phyloP scores from a whole-genome alignment of 176 grass and related monocot genomes.

The Urochloa ruziziensis region DNA sequence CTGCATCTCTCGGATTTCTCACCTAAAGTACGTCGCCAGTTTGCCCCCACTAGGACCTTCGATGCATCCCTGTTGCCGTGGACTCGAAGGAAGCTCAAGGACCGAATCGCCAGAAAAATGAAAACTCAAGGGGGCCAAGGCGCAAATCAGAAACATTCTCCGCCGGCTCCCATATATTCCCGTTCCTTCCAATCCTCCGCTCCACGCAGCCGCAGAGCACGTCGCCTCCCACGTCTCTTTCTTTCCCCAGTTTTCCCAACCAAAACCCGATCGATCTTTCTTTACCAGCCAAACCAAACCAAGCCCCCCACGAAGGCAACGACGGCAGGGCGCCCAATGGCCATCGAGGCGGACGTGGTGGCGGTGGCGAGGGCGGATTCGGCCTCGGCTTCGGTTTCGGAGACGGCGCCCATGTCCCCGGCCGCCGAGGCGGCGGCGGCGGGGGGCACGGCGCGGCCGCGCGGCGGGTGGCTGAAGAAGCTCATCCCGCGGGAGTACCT shows the following conservation, averaged over 20 bases:
- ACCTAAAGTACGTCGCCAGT: too few species aligned
- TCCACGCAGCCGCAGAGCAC: background rate
- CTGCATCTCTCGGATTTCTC: too few species aligned
- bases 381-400: background rate
- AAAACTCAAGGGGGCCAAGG: background rate
- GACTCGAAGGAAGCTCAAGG: conserved; percentile 6
- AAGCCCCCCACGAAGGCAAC: background rate
- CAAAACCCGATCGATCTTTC: conserved; percentile 15
- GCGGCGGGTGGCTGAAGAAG: conserved; percentile 44
- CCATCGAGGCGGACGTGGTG: conserved; percentile 4
- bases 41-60: background rate
- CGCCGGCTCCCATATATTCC: background rate
- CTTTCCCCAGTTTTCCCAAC: background rate
- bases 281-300: conserved; percentile 26
- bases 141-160: background rate
- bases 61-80: conserved; percentile 5
- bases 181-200: background rate
- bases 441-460: background rate
- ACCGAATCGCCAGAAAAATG: background rate
- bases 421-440: background rate
- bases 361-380: background rate
- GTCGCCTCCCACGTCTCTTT: background rate
- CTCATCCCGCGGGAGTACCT: conserved; percentile 36
- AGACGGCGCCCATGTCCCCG: conserved; percentile 25
- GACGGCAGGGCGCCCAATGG: background rate